Evolutionary conservation across 129 eudicot species (phyloP).

Genomic region (Flaveria trinervia): DNA sequence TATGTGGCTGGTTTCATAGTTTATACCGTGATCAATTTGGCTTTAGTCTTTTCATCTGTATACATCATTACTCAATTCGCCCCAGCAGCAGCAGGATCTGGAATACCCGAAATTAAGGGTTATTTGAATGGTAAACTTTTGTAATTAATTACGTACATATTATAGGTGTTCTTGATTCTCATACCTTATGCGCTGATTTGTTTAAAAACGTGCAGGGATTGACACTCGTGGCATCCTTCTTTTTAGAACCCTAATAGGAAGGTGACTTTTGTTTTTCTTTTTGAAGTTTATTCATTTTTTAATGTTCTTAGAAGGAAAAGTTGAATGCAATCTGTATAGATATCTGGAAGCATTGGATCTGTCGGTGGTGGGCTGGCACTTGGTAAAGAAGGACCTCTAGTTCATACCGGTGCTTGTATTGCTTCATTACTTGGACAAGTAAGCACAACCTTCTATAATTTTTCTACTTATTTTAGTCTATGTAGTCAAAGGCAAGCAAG

Average conservation of each 20-base stretch:
- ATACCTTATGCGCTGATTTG: conserved; percentile 14
- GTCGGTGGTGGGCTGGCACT: conserved; percentile 99
- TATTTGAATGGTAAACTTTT: conserved; percentile 77
- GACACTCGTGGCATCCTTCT: conserved; percentile 95
- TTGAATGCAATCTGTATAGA: conserved; percentile 42
- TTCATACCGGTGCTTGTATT: conserved; percentile 98
- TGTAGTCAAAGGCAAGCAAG: neutral
- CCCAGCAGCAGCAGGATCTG: conserved; percentile 99
- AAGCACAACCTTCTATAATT: conserved; percentile 25
- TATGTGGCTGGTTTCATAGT: conserved; percentile 83
- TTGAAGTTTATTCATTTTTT: neutral
- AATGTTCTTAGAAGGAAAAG: neutral
- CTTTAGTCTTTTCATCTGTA: conserved; percentile 84
- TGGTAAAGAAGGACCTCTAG: conserved; percentile 99
- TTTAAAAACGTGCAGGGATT: conserved; percentile 57
- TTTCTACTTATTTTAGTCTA: neutral
- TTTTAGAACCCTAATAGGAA: conserved; percentile 88
- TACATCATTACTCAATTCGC: conserved; percentile 86
- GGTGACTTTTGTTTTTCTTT: conserved; percentile 40
- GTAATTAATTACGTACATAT: neutral
- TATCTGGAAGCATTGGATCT: conserved; percentile 94
- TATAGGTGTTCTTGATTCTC: neutral
- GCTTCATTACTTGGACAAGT: conserved; percentile 98
- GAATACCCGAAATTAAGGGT: conserved; percentile 98
- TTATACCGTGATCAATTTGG: conserved; percentile 76